Conservation (phyloP, 441 rosid genomes). For the Gossypium trilobum region DNA sequence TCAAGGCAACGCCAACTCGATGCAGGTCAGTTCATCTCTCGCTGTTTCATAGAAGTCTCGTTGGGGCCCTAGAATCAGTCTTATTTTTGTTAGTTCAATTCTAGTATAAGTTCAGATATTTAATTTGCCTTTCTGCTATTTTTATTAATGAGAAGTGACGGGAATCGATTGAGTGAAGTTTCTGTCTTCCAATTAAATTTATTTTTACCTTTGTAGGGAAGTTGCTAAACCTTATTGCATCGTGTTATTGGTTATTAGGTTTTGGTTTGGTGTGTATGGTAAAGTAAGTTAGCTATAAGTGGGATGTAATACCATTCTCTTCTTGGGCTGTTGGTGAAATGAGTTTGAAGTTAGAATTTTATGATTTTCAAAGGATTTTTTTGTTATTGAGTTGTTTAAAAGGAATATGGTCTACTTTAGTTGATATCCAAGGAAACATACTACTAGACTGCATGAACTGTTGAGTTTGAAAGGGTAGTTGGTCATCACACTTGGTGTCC, state of each 20-base stretch:
- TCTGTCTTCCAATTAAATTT: not conserved
- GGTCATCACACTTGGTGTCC: not conserved
- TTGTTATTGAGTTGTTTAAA: not conserved
- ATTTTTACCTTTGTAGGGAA: not conserved
- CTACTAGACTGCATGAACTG: not conserved
- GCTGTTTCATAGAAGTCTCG: slow-evolving; percentile 1
- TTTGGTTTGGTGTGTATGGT: not conserved
- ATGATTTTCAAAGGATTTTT: not conserved
- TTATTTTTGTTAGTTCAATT: not conserved
- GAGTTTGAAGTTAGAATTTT: not conserved
- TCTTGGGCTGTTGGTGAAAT: not conserved
- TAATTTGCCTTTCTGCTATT: not conserved
- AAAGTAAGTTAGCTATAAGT: not conserved
- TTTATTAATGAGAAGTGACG: not conserved
- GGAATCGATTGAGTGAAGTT: not conserved
- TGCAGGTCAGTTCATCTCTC: slow-evolving; percentile 58
- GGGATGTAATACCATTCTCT: not conserved
- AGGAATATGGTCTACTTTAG: not conserved
- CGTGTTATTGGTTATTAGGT: not conserved
- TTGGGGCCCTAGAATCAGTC: slow-evolving; percentile 19
- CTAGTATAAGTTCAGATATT: not conserved
- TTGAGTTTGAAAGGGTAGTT: not conserved
- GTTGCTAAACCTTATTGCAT: not conserved
- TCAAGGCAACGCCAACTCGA: slow-evolving; percentile 56
- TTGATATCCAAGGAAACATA: not conserved